Conservation (phyloP, 2,329 filamentous ascomycete species). For the Pseudopyrenochaeta lycopersici region DNA sequence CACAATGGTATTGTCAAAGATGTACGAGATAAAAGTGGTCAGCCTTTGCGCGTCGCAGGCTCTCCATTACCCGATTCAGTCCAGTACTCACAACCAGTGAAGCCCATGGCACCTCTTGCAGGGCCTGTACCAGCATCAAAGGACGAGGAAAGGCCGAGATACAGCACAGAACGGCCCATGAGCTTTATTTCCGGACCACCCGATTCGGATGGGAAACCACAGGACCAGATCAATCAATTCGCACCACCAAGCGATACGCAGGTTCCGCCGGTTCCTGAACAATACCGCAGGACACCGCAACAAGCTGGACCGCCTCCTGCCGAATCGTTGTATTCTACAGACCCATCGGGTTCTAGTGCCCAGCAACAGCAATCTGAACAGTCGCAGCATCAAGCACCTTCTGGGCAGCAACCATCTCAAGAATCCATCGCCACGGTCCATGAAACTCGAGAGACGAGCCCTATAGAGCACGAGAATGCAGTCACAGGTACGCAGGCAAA, state of each 20-base stretch:
- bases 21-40: slow-evolving; percentile 38
- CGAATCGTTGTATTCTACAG: slow-evolving; percentile 18
- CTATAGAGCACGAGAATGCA: not conserved
- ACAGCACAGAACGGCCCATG: slow-evolving; percentile 47
- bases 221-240: slow-evolving; percentile 46
- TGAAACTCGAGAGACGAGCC: not conserved
- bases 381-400: slow-evolving; percentile 3
- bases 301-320: slow-evolving; percentile 6
- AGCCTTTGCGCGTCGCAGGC: slow-evolving; percentile 35
- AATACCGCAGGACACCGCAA: slow-evolving; percentile 16
- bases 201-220: slow-evolving; percentile 44
- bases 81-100: slow-evolving; percentile 11
- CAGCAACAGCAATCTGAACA: slow-evolving; percentile 7
- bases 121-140: slow-evolving; percentile 11
- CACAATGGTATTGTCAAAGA: slow-evolving; percentile 49
- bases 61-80: slow-evolving; percentile 7
- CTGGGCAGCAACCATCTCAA: slow-evolving; percentile 7
- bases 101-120: slow-evolving; percentile 7
- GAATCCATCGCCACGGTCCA: slow-evolving; percentile 7
- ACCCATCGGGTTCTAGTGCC: slow-evolving; percentile 9
- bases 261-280: slow-evolving; percentile 10
- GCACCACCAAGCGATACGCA: slow-evolving; percentile 9
- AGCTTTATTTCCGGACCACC: slow-evolving; percentile 47
- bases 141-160: slow-evolving; percentile 33
- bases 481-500: slow-evolving; percentile 11